Conservation (phyloP, 2,329 filamentous ascomycete species). For the Camptophora hylomeconis region DNA sequence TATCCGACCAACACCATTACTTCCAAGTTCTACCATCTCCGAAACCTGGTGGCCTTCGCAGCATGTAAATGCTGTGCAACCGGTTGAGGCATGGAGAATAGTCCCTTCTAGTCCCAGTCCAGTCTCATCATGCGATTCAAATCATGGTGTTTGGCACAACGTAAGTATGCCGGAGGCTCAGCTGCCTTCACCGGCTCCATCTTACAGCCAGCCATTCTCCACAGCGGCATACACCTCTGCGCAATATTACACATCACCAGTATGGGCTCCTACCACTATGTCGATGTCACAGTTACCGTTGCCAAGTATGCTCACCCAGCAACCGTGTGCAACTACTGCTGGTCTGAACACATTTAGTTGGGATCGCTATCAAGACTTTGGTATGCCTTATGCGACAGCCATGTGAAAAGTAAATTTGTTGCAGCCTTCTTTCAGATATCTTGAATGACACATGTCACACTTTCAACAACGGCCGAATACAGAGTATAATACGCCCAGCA, state of each 20-base stretch:
- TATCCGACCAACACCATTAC: slow-evolving; percentile 69
- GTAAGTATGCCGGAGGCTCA: slow-evolving; percentile 61
- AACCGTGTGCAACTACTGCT: slow-evolving; percentile 66
- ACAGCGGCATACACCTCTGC: slow-evolving; percentile 48
- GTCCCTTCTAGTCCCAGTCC: slow-evolving; percentile 78
- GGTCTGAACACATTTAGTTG: slow-evolving; percentile 72
- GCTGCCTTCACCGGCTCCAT: slow-evolving; percentile 64
- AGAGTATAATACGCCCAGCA: slow-evolving; percentile 8
- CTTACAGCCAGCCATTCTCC: slow-evolving; percentile 66
- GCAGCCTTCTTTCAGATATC: not conserved
- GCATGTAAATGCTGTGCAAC: slow-evolving; percentile 50
- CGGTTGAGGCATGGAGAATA: slow-evolving; percentile 80
- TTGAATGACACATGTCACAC: not conserved
- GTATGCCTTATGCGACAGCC: slow-evolving; percentile 56
- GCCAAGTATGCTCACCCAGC: slow-evolving; percentile 73
- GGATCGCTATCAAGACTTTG: slow-evolving; percentile 75
- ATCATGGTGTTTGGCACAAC: slow-evolving; percentile 63
- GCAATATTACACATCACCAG: slow-evolving; percentile 61
- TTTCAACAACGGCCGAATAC: slow-evolving; percentile 1
- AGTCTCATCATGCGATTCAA: slow-evolving; percentile 59
- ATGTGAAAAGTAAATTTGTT: slow-evolving; percentile 59
- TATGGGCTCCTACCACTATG: slow-evolving; percentile 44
- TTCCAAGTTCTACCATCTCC: slow-evolving; percentile 66
- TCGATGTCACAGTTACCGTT: slow-evolving; percentile 61
- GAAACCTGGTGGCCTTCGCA: slow-evolving; percentile 72